Conservation (phyloP, 1,284 basidiomycete species). For the Sanghuangporus baumii region DNA sequence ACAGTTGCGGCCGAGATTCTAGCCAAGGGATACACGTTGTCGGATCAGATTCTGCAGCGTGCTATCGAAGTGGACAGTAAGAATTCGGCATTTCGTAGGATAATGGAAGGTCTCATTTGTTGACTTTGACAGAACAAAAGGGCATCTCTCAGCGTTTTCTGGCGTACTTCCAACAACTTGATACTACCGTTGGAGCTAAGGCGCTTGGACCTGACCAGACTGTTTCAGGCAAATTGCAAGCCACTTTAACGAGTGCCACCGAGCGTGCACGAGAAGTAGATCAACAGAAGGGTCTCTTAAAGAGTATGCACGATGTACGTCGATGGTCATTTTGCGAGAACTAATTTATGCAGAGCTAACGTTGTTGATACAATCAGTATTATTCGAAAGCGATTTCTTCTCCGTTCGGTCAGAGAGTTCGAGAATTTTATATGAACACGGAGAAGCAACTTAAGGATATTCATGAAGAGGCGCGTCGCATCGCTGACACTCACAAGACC, state of each 20-base stretch:
- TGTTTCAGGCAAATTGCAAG: conserved; percentile 65
- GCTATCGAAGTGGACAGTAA: conserved; percentile 86
- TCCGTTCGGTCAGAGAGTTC: conserved; percentile 72
- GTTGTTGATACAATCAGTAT: conserved; percentile 46
- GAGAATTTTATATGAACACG: conserved; percentile 72
- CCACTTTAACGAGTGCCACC: conserved; percentile 51
- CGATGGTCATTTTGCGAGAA: not conserved
- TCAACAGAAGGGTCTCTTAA: conserved; percentile 73
- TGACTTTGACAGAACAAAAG: conserved; percentile 53
- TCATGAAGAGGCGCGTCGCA: conserved; percentile 82
- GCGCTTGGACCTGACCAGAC: conserved; percentile 71
- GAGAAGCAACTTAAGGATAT: conserved; percentile 81
- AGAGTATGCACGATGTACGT: conserved; percentile 62
- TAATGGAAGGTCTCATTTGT: not conserved
- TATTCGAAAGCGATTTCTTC: conserved; percentile 73
- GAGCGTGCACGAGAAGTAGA: conserved; percentile 71
- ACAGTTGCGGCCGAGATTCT: conserved; percentile 86
- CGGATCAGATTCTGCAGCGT: conserved; percentile 73
- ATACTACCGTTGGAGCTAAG: conserved; percentile 62
- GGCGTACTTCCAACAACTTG: conserved; percentile 66
- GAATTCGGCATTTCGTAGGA: conserved; percentile 24
- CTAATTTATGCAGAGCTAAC: conserved; percentile 1
- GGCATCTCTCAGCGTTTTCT: conserved; percentile 87
- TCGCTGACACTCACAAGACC: conserved; percentile 56
- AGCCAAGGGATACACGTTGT: conserved; percentile 77